phyloP scores from a whole-genome alignment of 495 filamentous ascomycete species.

The Aspergillus cristatus region DNA sequence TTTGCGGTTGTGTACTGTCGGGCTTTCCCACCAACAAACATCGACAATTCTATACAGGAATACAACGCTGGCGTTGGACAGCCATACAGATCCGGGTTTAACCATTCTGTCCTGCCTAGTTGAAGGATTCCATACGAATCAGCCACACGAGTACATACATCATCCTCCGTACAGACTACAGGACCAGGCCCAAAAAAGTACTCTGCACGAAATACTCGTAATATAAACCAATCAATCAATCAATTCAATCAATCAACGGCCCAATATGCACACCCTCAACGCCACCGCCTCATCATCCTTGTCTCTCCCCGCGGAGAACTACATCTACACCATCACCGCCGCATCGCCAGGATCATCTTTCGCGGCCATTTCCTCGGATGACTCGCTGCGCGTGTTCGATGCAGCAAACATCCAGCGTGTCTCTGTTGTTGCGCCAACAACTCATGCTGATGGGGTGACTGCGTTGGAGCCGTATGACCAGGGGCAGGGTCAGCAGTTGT shows the following conservation, averaged over 20 bases:
- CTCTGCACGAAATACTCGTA: too few species aligned
- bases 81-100: too few species aligned
- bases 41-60: too few species aligned
- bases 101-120: too few species aligned
- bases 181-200: too few species aligned
- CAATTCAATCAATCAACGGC: background rate
- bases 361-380: conserved; percentile 48
- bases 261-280: conserved; percentile 30
- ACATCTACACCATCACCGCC: conserved; percentile 42
- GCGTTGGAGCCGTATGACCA: conserved; percentile 27
- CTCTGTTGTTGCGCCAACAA: conserved; percentile 20
- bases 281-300: conserved; percentile 31
- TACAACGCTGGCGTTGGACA: too few species aligned
- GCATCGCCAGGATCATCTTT: conserved; percentile 23
- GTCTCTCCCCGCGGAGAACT: conserved; percentile 36
- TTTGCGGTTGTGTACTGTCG: too few species aligned
- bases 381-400: conserved; percentile 44
- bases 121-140: too few species aligned
- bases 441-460: conserved; percentile 38
- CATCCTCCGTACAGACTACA: too few species aligned
- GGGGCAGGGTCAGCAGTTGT: conserved; percentile 16
- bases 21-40: too few species aligned
- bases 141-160: too few species aligned
- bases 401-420: conserved; percentile 25
- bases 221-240: background rate